A percentile compares a stretch with the other conserved stretches of the same genome.
phyloP scores from a whole-genome alignment of 2,329 filamentous ascomycete genomes.

The Aspergillus neoniger region DNA sequence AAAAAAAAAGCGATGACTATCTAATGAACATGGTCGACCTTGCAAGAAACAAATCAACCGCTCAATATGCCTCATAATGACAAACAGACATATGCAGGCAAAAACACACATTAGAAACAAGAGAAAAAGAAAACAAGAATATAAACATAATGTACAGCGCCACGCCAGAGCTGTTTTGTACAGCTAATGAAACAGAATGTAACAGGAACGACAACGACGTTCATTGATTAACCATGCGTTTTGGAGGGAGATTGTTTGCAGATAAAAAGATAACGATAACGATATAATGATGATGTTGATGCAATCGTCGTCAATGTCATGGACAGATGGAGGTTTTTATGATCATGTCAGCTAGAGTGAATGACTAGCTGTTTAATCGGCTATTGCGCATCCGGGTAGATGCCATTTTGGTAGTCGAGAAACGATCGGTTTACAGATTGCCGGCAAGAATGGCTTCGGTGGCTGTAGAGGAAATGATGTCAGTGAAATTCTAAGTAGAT shows the following conservation, averaged over 20 bases:
- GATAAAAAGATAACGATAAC: not conserved
- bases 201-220: not conserved
- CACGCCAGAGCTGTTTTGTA: not conserved
- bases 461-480: not conserved
- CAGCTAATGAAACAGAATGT: not conserved
- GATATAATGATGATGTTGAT: not conserved
- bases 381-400: not conserved
- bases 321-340: not conserved
- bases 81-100: not conserved
- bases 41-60: not conserved
- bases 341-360: not conserved
- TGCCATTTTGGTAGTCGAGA: not conserved
- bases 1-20: not conserved
- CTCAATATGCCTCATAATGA: not conserved
- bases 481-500: not conserved
- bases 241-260: not conserved
- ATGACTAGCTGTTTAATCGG: not conserved
- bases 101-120: not conserved
- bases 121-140: not conserved
- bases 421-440: not conserved
- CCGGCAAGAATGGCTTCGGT: slow-evolving; percentile 10
- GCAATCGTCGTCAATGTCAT: not conserved
- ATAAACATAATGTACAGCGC: not conserved
- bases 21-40: not conserved
- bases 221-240: not conserved